Evolutionary conservation across 257 asterid species (phyloP), one percentile per base, ranked within the genome.

Genomic region (Solanum tarijense): DNA sequence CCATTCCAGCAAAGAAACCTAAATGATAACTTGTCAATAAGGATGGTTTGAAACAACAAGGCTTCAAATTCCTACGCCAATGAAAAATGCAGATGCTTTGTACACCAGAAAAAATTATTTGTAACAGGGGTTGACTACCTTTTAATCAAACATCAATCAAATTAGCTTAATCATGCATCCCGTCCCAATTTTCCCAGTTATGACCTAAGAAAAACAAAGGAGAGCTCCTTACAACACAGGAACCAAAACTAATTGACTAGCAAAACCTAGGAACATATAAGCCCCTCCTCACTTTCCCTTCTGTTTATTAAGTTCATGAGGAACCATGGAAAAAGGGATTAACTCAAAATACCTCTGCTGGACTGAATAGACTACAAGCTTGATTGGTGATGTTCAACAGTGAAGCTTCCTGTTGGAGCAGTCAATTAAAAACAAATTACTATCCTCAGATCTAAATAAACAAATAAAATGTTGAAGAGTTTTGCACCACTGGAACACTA

Each of bases 1-100:
- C 98, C 98, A 97, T 92, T 96, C 99, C 93, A 97, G 90, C 89
- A 96, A 90, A 87, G 89, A 92, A 86, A 95, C 94, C 99, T 96
- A 86, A 31, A 90, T 84, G 85, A 74, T 48, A 84, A 76, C 85
- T 88, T 48, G 71, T 82, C 86, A 82, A 48, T 10, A 82, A 82
- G 69, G 69, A 82, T 82, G 43, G 43, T 31, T 18, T 55, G 20
- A 31, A 82, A 52, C 66, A 41, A 41, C 6, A 3, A 43, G 43
- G 69, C 21, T 5, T 82, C 86, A 52, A 31, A 12, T 82, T 82
- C 69, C 69, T 9, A 82, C 18, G 43, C 12, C 43, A 31, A 82
- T 20, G 71, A 31, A 3, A 31, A 52, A 21, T 10, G 71, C 31
- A 82, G 43, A 29, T 81, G 18, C 85, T 16, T 29, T 29, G 68